Percentiles rank a stretch among this genome's conserved stretches.
Evolutionary conservation across 768 basidiomycete genomes (phyloP).

Genomic region (Inosperma sp.): DNA sequence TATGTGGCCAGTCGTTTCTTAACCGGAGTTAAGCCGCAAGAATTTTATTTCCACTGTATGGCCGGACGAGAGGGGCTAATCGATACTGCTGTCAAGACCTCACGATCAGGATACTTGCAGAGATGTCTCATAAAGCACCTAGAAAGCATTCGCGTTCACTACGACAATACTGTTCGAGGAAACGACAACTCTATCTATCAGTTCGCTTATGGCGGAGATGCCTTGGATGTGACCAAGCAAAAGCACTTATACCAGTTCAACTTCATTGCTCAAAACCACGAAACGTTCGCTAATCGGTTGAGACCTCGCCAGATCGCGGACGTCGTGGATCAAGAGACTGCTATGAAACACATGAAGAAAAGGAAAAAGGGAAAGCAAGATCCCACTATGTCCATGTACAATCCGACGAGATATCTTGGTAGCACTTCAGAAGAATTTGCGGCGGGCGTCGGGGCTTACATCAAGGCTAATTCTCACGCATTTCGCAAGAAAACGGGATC

Average conservation of each 20-base stretch:
- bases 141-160: constrained; percentile 94
- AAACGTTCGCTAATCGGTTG: constrained; percentile 70
- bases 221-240: constrained; percentile 94
- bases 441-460: constrained; percentile 69
- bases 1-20: constrained; percentile 98
- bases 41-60: constrained; percentile 99
- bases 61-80: constrained; percentile 98
- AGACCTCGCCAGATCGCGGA: constrained; percentile 55
- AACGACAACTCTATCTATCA: constrained; percentile 92
- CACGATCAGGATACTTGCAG: constrained; percentile 96
- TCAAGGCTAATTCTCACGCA: constrained; percentile 66
- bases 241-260: constrained; percentile 93
- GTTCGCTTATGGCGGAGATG: constrained; percentile 96
- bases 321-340: constrained; percentile 61
- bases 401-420: constrained; percentile 77
- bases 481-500: constrained; percentile 37
- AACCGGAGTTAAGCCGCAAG: constrained; percentile 96
- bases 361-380: too few species aligned
- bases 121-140: constrained; percentile 98
- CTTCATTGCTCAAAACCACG: constrained; percentile 84
- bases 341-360: constrained; percentile 81
- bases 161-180: constrained; percentile 96
- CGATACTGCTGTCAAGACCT: constrained; percentile 98
- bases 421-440: constrained; percentile 93
- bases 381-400: constrained; percentile 71